Evolutionary conservation across 2,329 filamentous ascomycete genomes (phyloP), one percentile per base, ranked within the genome.

Genomic region (Drechslera avenae): DNA sequence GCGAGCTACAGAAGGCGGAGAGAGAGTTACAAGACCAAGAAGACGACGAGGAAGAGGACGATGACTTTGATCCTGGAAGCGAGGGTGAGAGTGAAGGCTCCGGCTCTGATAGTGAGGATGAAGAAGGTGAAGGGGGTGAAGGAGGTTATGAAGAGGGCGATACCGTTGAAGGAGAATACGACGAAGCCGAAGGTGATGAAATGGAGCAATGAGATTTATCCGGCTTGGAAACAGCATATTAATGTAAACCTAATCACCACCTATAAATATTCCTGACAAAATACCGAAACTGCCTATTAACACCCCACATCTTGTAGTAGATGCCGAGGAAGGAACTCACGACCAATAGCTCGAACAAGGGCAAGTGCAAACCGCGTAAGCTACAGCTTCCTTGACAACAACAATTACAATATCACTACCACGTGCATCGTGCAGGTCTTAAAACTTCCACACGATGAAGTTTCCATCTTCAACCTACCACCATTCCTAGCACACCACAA

Each of bases 1-100:
- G 69, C 9, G 74, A 76, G 49, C 37, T 76, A 40, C 66, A 73
- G 44, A 73, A 74, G 47, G 74, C 73, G 2, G 71, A 75, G 57
- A 53, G 66, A 28, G 57, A 72, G 42, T 47, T 75, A 30, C 64
- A 70, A 34, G 72, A 76, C 10, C 56, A 67, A 33, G 74, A 76
- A 30, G 74, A 76, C 14, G 72, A 75, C 12, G 73, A 74, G 40
- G 73, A 74, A 37, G 71, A 74, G 35, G 71, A 75, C 32, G 74
- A 76, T 31, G 75, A 76, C 49, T 76, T 75, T 41, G 71, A 75
- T 44, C 74, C 74, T 3, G 74, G 70, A 0, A 73, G 67, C 32
- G 74, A 74, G 23, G 74, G 68, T 26, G 73, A 75, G 47, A 76
- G 73, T 21, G 74, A 75, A 36, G 74, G 73, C 5, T 68, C 66